Base-by-base conservation (phyloP, 2,329 filamentous ascomycete genomes). In the Xylaria arbuscula region DNA sequence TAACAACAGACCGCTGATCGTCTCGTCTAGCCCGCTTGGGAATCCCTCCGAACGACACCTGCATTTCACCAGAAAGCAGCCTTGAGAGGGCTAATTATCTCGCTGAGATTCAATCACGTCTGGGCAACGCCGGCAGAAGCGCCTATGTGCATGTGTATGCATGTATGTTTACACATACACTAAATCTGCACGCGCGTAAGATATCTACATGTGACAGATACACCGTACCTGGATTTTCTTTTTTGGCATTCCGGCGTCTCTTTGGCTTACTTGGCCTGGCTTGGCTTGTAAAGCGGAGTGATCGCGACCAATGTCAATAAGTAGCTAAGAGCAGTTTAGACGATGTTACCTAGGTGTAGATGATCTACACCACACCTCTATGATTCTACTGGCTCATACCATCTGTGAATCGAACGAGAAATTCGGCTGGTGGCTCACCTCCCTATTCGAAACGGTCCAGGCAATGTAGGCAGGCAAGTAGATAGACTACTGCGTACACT, bases 1-100 rank as follows among this genome's bases (percentile, higher is more conserved):
- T 69, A 61, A 67, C 45, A 53, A 57, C 59, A 69, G 69, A 67
- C 69, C 69, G 69, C 69, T 59, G 69, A 71, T 71, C 69, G 42
- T 54, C 66, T 67, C 54, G 57, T 45, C 69, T 65, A 69, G 63
- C 69, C 63, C 22, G 40, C 63, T 64, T 69, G 50, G 68, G 64
- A 64, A 67, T 60, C 55, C 45, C 45, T 36, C 60, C 69, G 38
- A 61, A 59, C 51, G 40, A 64, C 42, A 62, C 61, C 47, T 70
- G 68, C 68, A 65, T 60, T 62, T 45, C 54, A 47, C 48, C 42
- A 66, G 62, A 50, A 50, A 15, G 50, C 5, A 7, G 28, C 11
- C 22, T 54, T n/a, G 36, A 15, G 40, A 54, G 62, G 66, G 66
- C 66, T 65, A 68, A 68, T 68, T 68, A 68, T 62, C 62, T 62